These are phyloP conservation scores for Paraphoma sp. DNA, from an alignment of 2,329 filamentous ascomycete species.

Conservation along the genomic window DNA sequence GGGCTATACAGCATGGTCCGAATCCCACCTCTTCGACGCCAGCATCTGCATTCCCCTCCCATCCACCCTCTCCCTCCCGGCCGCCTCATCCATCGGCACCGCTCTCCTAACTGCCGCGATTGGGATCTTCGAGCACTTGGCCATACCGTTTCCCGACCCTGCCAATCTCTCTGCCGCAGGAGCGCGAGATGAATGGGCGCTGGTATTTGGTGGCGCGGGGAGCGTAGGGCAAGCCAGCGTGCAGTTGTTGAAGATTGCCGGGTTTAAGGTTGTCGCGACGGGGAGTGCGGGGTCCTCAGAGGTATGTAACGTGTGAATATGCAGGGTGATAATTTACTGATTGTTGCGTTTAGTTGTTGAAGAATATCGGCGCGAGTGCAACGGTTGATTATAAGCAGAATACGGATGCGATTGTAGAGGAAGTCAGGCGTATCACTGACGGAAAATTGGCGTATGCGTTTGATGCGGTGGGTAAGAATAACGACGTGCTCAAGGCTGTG, in stretches of 20 bases:
- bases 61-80: slow-evolving; percentile 29
- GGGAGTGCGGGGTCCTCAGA: slow-evolving; percentile 9
- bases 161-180: slow-evolving; percentile 16
- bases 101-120: slow-evolving; percentile 23
- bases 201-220: slow-evolving; percentile 43
- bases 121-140: slow-evolving; percentile 16
- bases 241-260: slow-evolving; percentile 35
- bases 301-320: too few relatives aligned
- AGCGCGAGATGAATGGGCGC: slow-evolving; percentile 36
- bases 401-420: slow-evolving; percentile 1
- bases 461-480: slow-evolving; percentile 41
- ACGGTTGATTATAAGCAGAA: slow-evolving; percentile 39
- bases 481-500: slow-evolving; percentile 23
- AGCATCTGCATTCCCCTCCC: slow-evolving; percentile 37
- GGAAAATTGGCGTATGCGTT: slow-evolving; percentile 34
- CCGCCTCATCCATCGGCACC: slow-evolving; percentile 39
- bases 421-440: slow-evolving; percentile 30
- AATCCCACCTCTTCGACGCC: slow-evolving; percentile 43
- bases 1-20: slow-evolving; percentile 32
- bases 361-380: slow-evolving; percentile 31
- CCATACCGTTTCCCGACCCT: slow-evolving; percentile 12
- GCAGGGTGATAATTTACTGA: background rate
- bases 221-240: slow-evolving; percentile 42
- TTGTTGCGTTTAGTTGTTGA: slow-evolving; percentile 23
- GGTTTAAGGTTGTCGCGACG: slow-evolving; percentile 42